Conservation (phyloP, 2,329 filamentous ascomycete species). For the Calcarisporium arbuscula region DNA sequence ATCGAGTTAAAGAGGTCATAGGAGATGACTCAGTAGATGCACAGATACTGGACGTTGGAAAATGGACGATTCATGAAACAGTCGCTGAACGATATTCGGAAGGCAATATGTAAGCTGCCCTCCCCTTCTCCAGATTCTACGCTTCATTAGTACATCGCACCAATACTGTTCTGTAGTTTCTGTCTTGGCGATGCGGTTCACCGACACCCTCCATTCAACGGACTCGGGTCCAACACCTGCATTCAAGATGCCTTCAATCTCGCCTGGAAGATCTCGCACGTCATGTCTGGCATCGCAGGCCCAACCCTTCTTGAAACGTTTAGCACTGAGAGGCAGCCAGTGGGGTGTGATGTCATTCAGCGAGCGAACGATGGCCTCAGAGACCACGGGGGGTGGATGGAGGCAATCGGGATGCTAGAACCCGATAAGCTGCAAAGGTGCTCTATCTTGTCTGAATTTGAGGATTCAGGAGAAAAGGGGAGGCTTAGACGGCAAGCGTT, state of each 20-base stretch:
- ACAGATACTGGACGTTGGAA: constrained; percentile 46
- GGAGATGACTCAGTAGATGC: constrained; percentile 46
- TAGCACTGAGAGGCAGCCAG: constrained; percentile 40
- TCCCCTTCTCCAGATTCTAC: too few relatives aligned
- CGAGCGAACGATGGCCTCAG: constrained; percentile 52
- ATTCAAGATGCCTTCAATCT: constrained; percentile 52
- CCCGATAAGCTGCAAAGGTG: constrained; percentile 28
- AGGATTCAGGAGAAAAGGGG: too few relatives aligned
- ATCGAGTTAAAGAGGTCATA: constrained; percentile 42
- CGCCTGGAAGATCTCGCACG: constrained; percentile 49
- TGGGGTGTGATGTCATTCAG: constrained; percentile 40
- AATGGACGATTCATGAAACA: constrained; percentile 57
- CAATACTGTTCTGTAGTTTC: constrained; percentile 26
- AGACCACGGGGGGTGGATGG: constrained; percentile 41
- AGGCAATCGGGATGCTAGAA: constrained; percentile 38
- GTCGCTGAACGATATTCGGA: constrained; percentile 51
- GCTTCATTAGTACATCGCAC: too few relatives aligned
- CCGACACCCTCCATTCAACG: constrained; percentile 51
- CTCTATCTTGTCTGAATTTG: too few relatives aligned
- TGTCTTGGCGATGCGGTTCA: constrained; percentile 54
- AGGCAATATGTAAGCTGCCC: constrained; percentile 40
- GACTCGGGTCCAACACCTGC: constrained; percentile 52
- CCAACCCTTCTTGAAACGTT: constrained; percentile 36
- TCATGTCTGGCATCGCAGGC: constrained; percentile 24
- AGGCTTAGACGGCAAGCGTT: too few relatives aligned